Conservation (phyloP, 805 yeast species). For the Alloascoidea africana region DNA sequence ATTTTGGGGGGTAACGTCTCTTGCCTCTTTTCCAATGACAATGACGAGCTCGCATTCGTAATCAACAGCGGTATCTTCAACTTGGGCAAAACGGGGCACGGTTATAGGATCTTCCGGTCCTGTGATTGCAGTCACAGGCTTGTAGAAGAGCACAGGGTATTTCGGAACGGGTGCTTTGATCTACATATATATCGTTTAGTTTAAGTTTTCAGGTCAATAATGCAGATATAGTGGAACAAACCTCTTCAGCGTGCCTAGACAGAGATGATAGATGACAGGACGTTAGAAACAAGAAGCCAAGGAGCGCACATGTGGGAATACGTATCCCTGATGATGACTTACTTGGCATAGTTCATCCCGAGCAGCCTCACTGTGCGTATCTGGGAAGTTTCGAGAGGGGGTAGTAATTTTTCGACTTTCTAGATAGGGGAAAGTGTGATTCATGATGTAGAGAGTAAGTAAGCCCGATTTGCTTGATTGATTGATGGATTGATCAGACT, state of each 20-base stretch:
- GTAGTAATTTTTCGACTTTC: conserved; percentile 20
- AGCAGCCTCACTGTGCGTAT: conserved; percentile 28
- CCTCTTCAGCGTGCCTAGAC: conserved; percentile 10
- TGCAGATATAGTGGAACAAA: conserved; percentile 3
- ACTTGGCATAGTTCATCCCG: conserved; percentile 36
- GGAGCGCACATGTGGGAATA: no score
- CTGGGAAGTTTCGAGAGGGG: conserved; percentile 24
- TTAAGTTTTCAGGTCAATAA: conserved; percentile 3
- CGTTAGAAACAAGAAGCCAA: conserved; percentile 2
- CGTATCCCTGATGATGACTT: conserved; percentile 10
- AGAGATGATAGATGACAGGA: background rate
- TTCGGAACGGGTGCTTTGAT: conserved; percentile 25
- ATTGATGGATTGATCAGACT: background rate
- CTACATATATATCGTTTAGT: no score
- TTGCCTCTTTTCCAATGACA: conserved; percentile 35
- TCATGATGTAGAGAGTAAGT: no score
- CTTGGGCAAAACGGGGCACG: conserved; percentile 24
- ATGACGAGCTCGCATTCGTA: conserved; percentile 40
- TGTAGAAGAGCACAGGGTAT: conserved; percentile 34
- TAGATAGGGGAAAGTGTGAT: background rate
- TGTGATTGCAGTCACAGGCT: conserved; percentile 29
- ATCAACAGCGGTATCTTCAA: conserved; percentile 21
- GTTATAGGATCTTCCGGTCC: conserved; percentile 27
- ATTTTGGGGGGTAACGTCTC: conserved; percentile 24
- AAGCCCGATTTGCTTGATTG: background rate